Percentiles rank a stretch among this genome's conserved stretches.
Conservation (phyloP, 1,139 yeast genomes). For the Diutina pseudorugosa region DNA sequence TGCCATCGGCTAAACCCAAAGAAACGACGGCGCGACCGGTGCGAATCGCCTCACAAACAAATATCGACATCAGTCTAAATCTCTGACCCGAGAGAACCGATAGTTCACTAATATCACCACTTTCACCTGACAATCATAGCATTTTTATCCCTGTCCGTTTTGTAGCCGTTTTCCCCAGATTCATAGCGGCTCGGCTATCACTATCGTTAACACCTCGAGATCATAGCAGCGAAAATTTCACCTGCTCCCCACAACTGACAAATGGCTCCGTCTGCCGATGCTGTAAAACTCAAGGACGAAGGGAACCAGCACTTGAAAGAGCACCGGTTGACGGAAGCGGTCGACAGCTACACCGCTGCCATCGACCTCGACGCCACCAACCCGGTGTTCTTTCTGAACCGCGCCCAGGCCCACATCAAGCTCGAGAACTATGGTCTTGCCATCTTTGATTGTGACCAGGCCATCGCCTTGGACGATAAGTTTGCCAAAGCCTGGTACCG, state of each 20-base stretch:
- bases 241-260: not conserved
- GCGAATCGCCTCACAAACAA: no score
- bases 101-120: no score
- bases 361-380: slow-evolving; percentile 53
- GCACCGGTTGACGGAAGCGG: slow-evolving; percentile 55
- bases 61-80: no score
- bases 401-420: slow-evolving; percentile 85
- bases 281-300: slow-evolving; percentile 37
- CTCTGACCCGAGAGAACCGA: no score
- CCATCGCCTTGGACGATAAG: slow-evolving; percentile 53
- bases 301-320: slow-evolving; percentile 66
- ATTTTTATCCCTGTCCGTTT: no score
- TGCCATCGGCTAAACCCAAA: no score
- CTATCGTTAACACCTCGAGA: not conserved
- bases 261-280: not conserved
- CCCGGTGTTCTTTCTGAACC: slow-evolving; percentile 69
- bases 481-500: slow-evolving; percentile 74
- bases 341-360: slow-evolving; percentile 65
- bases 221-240: not conserved
- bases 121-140: no score
- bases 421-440: slow-evolving; percentile 82
- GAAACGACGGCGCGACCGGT: no score
- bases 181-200: no score
- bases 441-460: slow-evolving; percentile 59
- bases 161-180: no score